A percentile compares a stretch with the other conserved stretches of the same genome.
Conservation (phyloP, 352 stramenopile genomes). For the Phytopythium oedochilum region DNA sequence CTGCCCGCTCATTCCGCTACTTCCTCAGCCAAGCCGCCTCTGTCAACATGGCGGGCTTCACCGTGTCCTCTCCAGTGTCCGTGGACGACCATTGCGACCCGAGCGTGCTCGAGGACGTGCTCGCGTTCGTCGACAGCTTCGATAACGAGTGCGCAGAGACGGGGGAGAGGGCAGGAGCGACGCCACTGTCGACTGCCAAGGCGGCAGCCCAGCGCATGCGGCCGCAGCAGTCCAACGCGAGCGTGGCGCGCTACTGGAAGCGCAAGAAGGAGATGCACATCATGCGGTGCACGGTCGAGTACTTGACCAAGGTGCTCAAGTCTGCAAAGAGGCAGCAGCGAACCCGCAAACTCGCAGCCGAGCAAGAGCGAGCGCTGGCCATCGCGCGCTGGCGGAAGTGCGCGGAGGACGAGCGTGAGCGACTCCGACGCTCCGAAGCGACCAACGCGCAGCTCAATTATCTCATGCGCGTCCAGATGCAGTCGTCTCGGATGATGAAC, state of each 20-base stretch:
- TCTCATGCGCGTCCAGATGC: neutral
- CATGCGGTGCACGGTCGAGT: neutral
- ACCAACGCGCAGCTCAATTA: neutral
- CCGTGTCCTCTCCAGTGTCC: too few relatives aligned
- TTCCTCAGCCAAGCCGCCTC: too few relatives aligned
- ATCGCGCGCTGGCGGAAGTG: neutral
- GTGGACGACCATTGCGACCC: neutral
- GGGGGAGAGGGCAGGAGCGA: neutral
- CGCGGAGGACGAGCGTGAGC: neutral
- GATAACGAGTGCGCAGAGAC: neutral
- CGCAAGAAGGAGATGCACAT: neutral
- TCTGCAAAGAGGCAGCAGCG: too few relatives aligned
- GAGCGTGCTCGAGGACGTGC: neutral
- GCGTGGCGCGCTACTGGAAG: neutral
- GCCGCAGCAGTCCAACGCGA: neutral
- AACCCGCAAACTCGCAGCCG: too few relatives aligned
- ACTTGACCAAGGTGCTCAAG: neutral
- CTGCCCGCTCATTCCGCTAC: too few relatives aligned
- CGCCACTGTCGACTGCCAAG: too few relatives aligned
- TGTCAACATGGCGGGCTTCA: too few relatives aligned
- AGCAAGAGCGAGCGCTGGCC: neutral
- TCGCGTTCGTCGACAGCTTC: conserved; percentile 1
- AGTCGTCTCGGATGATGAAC: neutral
- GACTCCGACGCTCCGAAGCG: neutral
- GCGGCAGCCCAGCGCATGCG: too few relatives aligned